Percentiles rank a stretch among this genome's conserved stretches.
phyloP scores from a whole-genome alignment of 805 yeast genomes.

The Wickerhamomyces alni region DNA sequence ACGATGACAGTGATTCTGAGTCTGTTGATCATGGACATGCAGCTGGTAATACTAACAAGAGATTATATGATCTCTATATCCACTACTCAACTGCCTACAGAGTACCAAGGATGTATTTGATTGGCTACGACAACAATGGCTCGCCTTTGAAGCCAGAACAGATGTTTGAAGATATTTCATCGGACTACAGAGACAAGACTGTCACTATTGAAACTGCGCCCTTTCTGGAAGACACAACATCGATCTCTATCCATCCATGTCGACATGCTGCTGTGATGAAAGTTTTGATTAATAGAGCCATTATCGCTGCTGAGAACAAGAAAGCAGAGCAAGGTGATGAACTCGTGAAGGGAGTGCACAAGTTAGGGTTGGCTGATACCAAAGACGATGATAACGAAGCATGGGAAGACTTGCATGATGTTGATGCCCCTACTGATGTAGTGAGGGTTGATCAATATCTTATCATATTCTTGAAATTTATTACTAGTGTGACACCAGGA shows the following conservation, averaged over 20 bases:
- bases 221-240: conserved; percentile 60
- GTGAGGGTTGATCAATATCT: conserved; percentile 89
- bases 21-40: conserved; percentile 24
- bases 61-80: conserved; percentile 85
- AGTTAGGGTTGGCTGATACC: conserved; percentile 39
- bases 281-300: conserved; percentile 72
- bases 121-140: conserved; percentile 82
- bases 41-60: conserved; percentile 31
- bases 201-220: conserved; percentile 95
- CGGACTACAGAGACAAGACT: conserved; percentile 91
- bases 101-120: conserved; percentile 90
- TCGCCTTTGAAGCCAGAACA: conserved; percentile 78
- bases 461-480: conserved; percentile 84
- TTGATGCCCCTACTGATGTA: conserved; percentile 32
- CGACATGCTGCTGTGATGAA: conserved; percentile 93
- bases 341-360: conserved; percentile 37
- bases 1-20: too few species aligned
- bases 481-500: conserved; percentile 96
- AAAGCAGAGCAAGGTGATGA: conserved; percentile 19
- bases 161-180: conserved; percentile 92
- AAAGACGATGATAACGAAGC: conserved; percentile 36
- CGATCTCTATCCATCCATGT: conserved; percentile 94
- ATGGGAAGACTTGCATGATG: conserved; percentile 49
- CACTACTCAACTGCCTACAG: conserved; percentile 92
- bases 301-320: conserved; percentile 35